phyloP scores from a whole-genome alignment of 495 filamentous ascomycete species.

The Talaromyces adpressus region DNA sequence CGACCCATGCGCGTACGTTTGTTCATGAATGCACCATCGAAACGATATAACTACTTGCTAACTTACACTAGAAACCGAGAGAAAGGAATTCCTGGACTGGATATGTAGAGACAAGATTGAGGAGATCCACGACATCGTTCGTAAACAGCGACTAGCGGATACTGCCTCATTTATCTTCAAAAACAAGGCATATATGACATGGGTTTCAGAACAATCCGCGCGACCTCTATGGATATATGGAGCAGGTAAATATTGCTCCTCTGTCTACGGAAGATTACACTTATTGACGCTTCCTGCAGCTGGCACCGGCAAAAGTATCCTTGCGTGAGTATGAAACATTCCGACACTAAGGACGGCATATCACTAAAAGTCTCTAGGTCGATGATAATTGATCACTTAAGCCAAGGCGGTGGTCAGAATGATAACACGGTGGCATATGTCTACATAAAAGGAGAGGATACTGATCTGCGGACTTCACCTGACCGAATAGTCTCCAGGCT shows the following conservation, averaged over 20 bases:
- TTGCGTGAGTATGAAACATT: constrained; percentile 2
- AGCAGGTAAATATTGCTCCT: not conserved
- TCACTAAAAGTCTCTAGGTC: not conserved
- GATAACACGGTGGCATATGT: constrained; percentile 5
- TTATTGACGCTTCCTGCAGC: constrained; percentile 1
- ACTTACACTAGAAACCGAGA: not conserved
- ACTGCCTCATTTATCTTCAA: not conserved
- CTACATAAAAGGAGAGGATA: constrained; percentile 6
- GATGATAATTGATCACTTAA: constrained; percentile 4
- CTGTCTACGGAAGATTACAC: not conserved
- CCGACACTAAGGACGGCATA: not conserved
- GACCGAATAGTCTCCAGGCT: constrained; percentile 4
- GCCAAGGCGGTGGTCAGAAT: not conserved
- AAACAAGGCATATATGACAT: not conserved
- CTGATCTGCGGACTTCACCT: not conserved
- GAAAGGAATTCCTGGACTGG: constrained; percentile 7
- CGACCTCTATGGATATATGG: constrained; percentile 1
- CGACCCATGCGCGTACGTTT: not conserved
- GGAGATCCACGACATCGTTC: not conserved
- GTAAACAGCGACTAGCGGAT: not conserved
- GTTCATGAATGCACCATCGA: not conserved
- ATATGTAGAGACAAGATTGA: constrained; percentile 4
- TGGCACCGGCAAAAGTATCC: constrained; percentile 8
- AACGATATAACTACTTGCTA: not conserved
- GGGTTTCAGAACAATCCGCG: not conserved